Evolutionary conservation across 1,284 basidiomycete species (phyloP).

Genomic region (Rhodotorula sp.): DNA sequence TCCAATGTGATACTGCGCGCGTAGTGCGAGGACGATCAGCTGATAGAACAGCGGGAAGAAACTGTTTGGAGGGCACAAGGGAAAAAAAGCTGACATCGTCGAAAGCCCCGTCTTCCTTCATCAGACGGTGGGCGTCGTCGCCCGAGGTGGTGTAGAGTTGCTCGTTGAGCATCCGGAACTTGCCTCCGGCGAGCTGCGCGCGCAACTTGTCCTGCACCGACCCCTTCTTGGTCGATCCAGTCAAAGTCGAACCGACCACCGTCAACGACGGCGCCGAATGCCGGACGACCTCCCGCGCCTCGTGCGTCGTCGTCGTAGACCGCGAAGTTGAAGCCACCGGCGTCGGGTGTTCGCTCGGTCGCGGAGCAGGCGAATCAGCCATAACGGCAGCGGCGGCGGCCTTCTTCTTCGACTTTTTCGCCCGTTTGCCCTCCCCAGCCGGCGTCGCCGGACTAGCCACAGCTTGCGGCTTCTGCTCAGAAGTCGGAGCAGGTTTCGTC

Average conservation of each 20-base stretch:
- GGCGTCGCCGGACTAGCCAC: neutral
- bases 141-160: constrained; percentile 56
- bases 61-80: no score
- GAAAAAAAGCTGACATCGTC: constrained; percentile 62
- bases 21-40: neutral
- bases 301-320: neutral
- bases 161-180: constrained; percentile 47
- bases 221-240: constrained; percentile 5
- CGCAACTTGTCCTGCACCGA: constrained; percentile 36
- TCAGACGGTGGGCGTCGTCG: constrained; percentile 69
- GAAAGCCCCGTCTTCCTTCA: constrained; percentile 73
- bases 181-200: constrained; percentile 45
- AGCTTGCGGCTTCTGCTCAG: neutral
- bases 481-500: neutral
- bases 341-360: neutral
- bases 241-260: constrained; percentile 1
- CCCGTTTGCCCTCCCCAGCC: neutral
- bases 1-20: constrained; percentile 78
- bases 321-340: neutral
- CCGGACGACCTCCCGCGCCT: neutral
- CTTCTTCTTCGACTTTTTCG: constrained; percentile 4
- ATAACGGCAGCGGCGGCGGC: neutral
- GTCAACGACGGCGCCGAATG: constrained; percentile 1
- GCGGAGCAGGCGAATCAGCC: neutral
- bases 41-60: neutral